These are phyloP conservation scores for Cladosporium sp. DNA, from an alignment of 2,329 filamentous ascomycete genomes.

Conservation along the genomic window DNA sequence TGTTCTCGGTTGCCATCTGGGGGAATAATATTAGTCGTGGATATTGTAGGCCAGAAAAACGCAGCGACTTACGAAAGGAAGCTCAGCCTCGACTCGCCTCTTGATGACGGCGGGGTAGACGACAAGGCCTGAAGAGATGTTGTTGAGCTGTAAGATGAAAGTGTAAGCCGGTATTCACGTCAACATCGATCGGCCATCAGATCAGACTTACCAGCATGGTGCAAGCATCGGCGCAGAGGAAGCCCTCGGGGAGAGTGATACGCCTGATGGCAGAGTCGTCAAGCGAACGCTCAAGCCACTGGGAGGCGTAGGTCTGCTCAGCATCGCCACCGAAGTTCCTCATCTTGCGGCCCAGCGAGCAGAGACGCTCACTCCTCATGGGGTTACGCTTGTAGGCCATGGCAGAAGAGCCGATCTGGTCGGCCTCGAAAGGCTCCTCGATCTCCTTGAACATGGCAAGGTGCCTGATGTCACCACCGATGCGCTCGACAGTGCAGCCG, in stretches of 20 bases:
- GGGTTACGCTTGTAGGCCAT: constrained; percentile 62
- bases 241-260: constrained; percentile 44
- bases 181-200: too few relatives aligned
- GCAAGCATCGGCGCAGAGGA: constrained; percentile 49
- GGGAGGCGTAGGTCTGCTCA: constrained; percentile 60
- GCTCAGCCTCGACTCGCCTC: constrained; percentile 62
- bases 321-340: constrained; percentile 50
- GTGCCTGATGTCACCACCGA: constrained; percentile 68
- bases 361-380: constrained; percentile 56
- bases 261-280: constrained; percentile 69
- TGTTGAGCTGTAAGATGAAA: constrained; percentile 40
- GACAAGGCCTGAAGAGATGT: constrained; percentile 66
- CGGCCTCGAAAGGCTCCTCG: constrained; percentile 75
- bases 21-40: not conserved
- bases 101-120: constrained; percentile 71
- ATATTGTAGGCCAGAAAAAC: not conserved
- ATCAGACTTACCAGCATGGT: constrained; percentile 45
- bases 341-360: constrained; percentile 47
- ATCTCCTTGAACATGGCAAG: constrained; percentile 73
- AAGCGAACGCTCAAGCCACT: constrained; percentile 73
- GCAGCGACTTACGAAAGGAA: constrained; percentile 76
- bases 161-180: too few relatives aligned
- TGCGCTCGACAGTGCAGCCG: constrained; percentile 70
- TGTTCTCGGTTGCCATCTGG: constrained; percentile 43
- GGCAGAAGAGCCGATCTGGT: constrained; percentile 66